Percentiles rank a stretch among this genome's conserved stretches.
These are phyloP conservation scores for Clavispora asparagi DNA, from an alignment of 805 yeast species.

Conservation along the genomic window DNA sequence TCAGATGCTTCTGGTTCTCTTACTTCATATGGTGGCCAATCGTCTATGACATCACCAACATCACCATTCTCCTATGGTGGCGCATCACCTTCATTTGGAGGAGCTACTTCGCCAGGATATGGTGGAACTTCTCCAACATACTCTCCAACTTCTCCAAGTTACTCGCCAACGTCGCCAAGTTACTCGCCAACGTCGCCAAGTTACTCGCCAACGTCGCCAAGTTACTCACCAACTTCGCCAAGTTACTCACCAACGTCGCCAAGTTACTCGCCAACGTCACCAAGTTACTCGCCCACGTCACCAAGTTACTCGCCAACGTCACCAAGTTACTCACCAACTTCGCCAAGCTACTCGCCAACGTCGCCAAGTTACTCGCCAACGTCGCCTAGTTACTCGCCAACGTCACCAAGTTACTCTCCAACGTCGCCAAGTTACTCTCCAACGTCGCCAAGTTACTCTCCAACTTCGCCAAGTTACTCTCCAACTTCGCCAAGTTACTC, in stretches of 20 bases:
- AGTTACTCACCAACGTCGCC: constrained; percentile 55
- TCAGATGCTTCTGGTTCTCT: constrained; percentile 78
- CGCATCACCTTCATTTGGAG: constrained; percentile 49
- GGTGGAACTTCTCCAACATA: constrained; percentile 22
- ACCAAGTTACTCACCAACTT: constrained; percentile 62
- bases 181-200: constrained; percentile 62
- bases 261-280: constrained; percentile 60
- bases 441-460: constrained; percentile 75
- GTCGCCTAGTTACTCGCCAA: constrained; percentile 69
- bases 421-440: constrained; percentile 80
- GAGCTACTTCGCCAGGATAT: constrained; percentile 43
- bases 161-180: constrained; percentile 69
- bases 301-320: constrained; percentile 61
- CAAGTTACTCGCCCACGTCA: constrained; percentile 60
- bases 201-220: constrained; percentile 61
- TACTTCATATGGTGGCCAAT: constrained; percentile 79
- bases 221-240: constrained; percentile 62
- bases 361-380: constrained; percentile 75
- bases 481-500: constrained; percentile 80
- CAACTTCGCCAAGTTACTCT: constrained; percentile 75
- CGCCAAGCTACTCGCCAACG: constrained; percentile 70
- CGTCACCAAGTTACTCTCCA: constrained; percentile 70
- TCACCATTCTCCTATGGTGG: constrained; percentile 53
- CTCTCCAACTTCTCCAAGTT: constrained; percentile 43
- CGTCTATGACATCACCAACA: constrained; percentile 45